Base-by-base conservation (phyloP, 768 basidiomycete genomes). In the Collybia sp. region DNA sequence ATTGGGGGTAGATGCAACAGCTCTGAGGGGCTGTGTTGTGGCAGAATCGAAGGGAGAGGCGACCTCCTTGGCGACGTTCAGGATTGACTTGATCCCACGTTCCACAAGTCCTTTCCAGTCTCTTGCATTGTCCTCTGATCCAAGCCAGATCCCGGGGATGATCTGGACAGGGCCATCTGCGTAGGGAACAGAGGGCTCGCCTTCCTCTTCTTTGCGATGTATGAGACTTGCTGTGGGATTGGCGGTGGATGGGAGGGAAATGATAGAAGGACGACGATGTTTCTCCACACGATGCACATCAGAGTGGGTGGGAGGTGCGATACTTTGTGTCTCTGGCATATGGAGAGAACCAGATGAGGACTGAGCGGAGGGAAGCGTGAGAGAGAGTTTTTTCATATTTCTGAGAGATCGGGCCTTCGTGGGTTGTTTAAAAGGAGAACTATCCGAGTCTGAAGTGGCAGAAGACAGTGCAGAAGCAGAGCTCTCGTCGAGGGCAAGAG, bases 11-110 rank as follows among this genome's bases (percentile, higher is more conserved):
- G 85, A 88, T 3, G 76, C 71, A 42, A 80, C 79, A 12, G 79
- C 67, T 13, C 85, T 82, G 18, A 80, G 64, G 35, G 79, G 70
- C 40, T 76, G 76, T 16, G 59, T 53, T 2, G 71, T 53, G 37
- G 63, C 54, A 19, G 70, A 52, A 56, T 87, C 83, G 56, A 88
- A 80, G 42, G 83, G 80, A n/a, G 80, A 79, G 37, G 73, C 61
- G 51, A 96, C 88, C 63, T 96, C 93, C 69, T 94, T 93, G 39
- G 93, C 93, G 30, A 95, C 93, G 62, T 95, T 94, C 64, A 95
- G 77, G 16, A 95, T 78, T 38, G 86, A 80, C 50, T 75, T 79
- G 58, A 94, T 92, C 33, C 84, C 80, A 30, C 82, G 77, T 43
- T 85, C 77, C 17, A 79, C 58, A 47, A 94, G 80, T 19, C 73